Percentiles rank a stretch among this genome's conserved stretches.
phyloP scores from a whole-genome alignment of 2,329 filamentous ascomycete species.

The Pseudogymnoascus sp. region DNA sequence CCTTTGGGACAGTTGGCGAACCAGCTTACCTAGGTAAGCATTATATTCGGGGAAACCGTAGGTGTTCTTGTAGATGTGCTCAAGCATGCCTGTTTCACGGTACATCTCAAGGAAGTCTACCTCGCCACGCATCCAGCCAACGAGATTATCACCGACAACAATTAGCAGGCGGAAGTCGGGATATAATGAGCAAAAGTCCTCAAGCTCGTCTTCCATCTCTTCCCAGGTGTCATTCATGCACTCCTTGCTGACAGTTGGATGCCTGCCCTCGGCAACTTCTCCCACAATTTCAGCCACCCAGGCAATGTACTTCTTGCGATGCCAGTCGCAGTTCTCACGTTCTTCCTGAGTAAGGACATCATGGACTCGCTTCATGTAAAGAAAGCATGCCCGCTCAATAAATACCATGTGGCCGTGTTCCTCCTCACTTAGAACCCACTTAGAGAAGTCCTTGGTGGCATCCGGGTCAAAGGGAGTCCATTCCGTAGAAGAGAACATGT shows the following conservation, averaged over 20 bases:
- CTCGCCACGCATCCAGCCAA: conserved; percentile 7
- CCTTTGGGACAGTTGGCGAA: conserved; percentile 37
- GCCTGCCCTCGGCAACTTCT: not conserved
- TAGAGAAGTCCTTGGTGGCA: not conserved
- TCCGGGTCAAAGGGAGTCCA: conserved; percentile 8
- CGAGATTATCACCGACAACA: conserved; percentile 11
- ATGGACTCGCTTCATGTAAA: conserved; percentile 12
- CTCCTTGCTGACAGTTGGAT: conserved; percentile 7
- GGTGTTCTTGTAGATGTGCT: conserved; percentile 36
- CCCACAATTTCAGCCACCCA: conserved; percentile 12
- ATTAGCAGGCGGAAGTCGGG: not conserved
- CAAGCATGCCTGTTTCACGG: conserved; percentile 11
- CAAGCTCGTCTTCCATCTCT: not conserved
- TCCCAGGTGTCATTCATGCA: not conserved
- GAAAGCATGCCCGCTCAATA: conserved; percentile 13
- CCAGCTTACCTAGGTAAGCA: conserved; percentile 68
- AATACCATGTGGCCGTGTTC: not conserved
- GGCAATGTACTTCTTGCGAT: conserved; percentile 8
- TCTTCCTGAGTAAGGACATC: conserved; percentile 10
- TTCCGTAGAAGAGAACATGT: conserved; percentile 11
- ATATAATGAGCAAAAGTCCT: not conserved
- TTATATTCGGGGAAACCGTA: conserved; percentile 81
- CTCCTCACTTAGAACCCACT: conserved; percentile 2
- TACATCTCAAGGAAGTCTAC: conserved; percentile 5
- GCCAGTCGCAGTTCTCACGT: conserved; percentile 12